Evolutionary conservation across 2,329 filamentous ascomycete genomes (phyloP).

Genomic region (Aspergillus flavus): DNA sequence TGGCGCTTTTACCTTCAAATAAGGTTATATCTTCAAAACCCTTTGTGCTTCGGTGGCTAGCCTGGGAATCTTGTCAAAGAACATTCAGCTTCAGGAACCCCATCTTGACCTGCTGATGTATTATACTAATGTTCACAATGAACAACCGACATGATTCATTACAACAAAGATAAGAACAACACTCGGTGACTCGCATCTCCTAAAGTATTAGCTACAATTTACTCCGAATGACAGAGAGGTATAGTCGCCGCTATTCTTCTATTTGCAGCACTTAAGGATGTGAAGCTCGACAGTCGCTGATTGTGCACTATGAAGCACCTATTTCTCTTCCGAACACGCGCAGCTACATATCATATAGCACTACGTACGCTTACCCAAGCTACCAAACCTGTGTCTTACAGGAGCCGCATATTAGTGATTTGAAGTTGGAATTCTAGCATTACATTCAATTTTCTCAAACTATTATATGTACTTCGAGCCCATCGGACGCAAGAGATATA

Average conservation of each 20-base stretch:
- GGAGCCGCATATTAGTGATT: neutral
- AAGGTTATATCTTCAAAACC: neutral
- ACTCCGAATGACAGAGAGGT: neutral
- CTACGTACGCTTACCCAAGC: neutral
- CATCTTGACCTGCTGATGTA: too few species aligned
- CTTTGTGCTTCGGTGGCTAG: neutral
- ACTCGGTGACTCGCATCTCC: too few species aligned
- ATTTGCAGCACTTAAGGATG: neutral
- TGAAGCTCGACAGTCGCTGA: neutral
- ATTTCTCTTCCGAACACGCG: too few species aligned
- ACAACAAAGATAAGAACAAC: neutral
- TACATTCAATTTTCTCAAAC: neutral
- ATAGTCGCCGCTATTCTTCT: neutral
- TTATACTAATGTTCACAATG: neutral
- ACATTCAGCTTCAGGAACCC: too few species aligned
- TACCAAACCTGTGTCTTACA: neutral
- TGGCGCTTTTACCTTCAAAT: neutral
- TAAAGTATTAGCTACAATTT: too few species aligned
- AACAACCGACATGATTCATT: neutral
- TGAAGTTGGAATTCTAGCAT: neutral
- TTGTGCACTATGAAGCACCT: neutral
- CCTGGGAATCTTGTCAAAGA: neutral
- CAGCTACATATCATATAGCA: too few species aligned
- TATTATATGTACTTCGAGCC: neutral
- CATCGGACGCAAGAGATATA: slow-evolving; percentile 1